phyloP scores from a whole-genome alignment of 2,329 filamentous ascomycete genomes.

The Epicoccum nigrum region DNA sequence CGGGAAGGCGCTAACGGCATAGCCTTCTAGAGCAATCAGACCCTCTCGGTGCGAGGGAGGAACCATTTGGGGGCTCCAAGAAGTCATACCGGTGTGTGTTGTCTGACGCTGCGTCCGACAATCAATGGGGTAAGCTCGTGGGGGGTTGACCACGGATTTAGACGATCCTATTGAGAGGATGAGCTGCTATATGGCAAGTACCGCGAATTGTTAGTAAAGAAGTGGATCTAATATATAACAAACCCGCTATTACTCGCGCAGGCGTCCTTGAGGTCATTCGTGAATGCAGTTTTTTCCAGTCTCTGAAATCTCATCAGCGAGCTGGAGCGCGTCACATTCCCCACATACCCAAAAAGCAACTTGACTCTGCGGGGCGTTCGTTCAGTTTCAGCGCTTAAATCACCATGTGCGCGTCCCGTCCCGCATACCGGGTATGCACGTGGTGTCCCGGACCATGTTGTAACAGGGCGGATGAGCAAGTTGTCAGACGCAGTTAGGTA shows the following conservation, averaged over 20 bases:
- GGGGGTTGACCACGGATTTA: not conserved
- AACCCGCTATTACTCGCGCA: conserved; percentile 6
- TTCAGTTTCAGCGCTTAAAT: not conserved
- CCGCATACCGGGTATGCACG: conserved; percentile 9
- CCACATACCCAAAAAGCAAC: not conserved
- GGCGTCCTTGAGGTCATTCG: not conserved
- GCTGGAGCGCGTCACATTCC: not conserved
- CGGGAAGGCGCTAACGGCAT: conserved; percentile 7
- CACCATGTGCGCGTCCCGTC: not conserved
- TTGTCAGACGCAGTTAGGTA: no score
- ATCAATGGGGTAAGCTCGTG: not conserved
- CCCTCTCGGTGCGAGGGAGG: not conserved
- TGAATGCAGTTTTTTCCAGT: not conserved
- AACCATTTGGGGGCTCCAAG: not conserved
- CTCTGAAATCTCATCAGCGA: not conserved
- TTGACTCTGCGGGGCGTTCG: conserved; percentile 1
- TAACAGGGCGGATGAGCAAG: no score
- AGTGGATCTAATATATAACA: conserved; percentile 8
- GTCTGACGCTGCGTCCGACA: not conserved
- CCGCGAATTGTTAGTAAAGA: conserved; percentile 10
- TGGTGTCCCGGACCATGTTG: not conserved
- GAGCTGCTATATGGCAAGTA: conserved; percentile 9
- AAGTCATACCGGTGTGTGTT: not conserved
- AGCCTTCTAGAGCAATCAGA: not conserved
- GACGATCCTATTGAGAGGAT: conserved; percentile 8